phyloP scores from a whole-genome alignment of 306 rosid species.

The Prunus davidiana region DNA sequence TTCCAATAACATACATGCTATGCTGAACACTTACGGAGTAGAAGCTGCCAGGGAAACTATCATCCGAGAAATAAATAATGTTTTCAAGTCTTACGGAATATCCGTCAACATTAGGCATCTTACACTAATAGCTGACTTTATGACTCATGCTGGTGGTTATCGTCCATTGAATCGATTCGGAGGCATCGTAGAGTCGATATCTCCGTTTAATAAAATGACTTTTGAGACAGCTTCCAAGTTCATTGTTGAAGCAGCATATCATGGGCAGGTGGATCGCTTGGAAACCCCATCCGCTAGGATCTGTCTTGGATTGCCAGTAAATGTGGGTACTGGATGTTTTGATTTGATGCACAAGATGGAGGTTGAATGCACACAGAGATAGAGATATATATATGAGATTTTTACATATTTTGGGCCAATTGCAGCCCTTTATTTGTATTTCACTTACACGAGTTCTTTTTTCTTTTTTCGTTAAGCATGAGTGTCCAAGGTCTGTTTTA shows the following conservation, averaged over 20 bases:
- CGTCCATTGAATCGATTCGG: constrained; percentile 66
- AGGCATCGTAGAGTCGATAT: constrained; percentile 60
- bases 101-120: constrained; percentile 80
- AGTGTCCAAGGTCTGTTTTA: too few relatives aligned
- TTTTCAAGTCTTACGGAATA: constrained; percentile 81
- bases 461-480: neutral
- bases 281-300: constrained; percentile 88
- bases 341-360: constrained; percentile 71
- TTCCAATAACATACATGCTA: constrained; percentile 66
- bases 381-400: neutral
- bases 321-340: constrained; percentile 77
- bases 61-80: constrained; percentile 74
- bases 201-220: constrained; percentile 80
- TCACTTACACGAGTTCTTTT: neutral
- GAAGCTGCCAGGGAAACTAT: constrained; percentile 88
- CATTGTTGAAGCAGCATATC: constrained; percentile 77
- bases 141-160: constrained; percentile 76
- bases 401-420: neutral
- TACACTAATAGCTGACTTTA: constrained; percentile 76
- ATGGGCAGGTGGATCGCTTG: constrained; percentile 64
- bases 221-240: constrained; percentile 84
- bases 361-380: constrained; percentile 19
- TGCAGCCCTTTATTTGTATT: neutral
- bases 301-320: constrained; percentile 87
- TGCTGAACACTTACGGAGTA: constrained; percentile 72